Evolutionary conservation across 2,329 filamentous ascomycete species (phyloP), one percentile per base, ranked within the genome.

Genomic region (Emydomyces testavorans): DNA sequence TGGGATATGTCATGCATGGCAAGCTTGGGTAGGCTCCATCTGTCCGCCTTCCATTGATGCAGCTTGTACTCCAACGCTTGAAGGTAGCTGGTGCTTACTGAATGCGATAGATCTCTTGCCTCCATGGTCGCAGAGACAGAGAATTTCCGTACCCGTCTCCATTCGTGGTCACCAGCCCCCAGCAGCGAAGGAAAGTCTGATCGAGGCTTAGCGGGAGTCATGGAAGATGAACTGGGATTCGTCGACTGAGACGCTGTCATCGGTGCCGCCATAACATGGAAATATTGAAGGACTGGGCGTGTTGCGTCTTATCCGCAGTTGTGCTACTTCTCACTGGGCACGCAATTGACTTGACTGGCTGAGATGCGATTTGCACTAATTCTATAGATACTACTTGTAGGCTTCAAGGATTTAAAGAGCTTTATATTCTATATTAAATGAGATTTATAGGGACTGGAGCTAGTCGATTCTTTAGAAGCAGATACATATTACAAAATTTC

Each of bases 1-100:
- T 86, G 55, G 82, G 83, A 20, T 94, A 93, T 65, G 79, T 86
- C 2, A 73, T 89, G n/a, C 75, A 81, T 57, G 84, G 83, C 8
- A 70, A 73, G 46, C 67, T 86, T 35, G 72, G 75, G 82, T 87
- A 73, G 48, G 75, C 61, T 7, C 13, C 38, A 8, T 49, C 6
- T 5, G 32, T 13, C 24, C 28, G 34, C 28, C 29, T 38, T 46
- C 21, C 40, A 29, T n/a, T 34, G 2, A 35, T 35, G 4, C 15
- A 16, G 35, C 16, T 13, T 21, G 35, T 37, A n/a, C 16, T 35
- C 32, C 4, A 3, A 7, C 15, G 4, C 18, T 10, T 28, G 5
- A 38, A 38, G 13, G 2, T 6, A n/a, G 31, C 8, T 21, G 11
- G 46, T 39, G 28, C 48, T 59, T 36, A 56, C 39, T 40, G 36